phyloP scores from a whole-genome alignment of 1,139 yeast species.

The Candida dubliniensis region DNA sequence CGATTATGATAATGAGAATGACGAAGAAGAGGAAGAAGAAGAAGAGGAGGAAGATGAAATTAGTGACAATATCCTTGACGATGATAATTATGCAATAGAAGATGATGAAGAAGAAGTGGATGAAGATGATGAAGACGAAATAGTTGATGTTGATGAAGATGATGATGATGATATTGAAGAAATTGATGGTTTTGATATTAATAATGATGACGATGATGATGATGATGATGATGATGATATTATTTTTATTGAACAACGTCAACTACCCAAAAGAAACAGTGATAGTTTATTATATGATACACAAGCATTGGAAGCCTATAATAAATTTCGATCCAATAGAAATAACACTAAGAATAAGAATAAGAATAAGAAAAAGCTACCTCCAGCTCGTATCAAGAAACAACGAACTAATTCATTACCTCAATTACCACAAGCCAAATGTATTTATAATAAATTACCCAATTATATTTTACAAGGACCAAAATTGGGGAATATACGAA shows the following conservation, averaged over 20 bases:
- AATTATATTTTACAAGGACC: constrained; percentile 40
- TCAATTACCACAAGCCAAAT: constrained; percentile 59
- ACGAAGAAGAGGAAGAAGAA: constrained; percentile 7
- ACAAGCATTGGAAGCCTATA: constrained; percentile 47
- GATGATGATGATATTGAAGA: constrained; percentile 20
- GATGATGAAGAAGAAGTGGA: constrained; percentile 4
- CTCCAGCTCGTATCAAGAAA: constrained; percentile 32
- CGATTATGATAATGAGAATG: neutral
- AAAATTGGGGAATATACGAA: constrained; percentile 45
- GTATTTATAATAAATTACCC: constrained; percentile 44
- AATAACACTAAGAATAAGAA: constrained; percentile 10
- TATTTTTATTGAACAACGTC: constrained; percentile 37
- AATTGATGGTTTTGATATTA: constrained; percentile 18
- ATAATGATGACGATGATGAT: constrained; percentile 26
- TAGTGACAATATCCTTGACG: neutral
- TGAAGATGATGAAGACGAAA: constrained; percentile 8
- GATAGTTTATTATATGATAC: constrained; percentile 40
- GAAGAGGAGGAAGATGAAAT: constrained; percentile 3
- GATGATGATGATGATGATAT: constrained; percentile 35
- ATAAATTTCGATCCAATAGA: constrained; percentile 42
- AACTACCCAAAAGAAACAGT: constrained; percentile 31
- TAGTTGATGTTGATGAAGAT: constrained; percentile 11
- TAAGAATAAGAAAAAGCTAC: constrained; percentile 4
- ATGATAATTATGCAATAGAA: constrained; percentile 4
- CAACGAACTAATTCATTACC: constrained; percentile 72